phyloP scores from a whole-genome alignment of 2,329 filamentous ascomycete species.

The Aschersonia sp. region DNA sequence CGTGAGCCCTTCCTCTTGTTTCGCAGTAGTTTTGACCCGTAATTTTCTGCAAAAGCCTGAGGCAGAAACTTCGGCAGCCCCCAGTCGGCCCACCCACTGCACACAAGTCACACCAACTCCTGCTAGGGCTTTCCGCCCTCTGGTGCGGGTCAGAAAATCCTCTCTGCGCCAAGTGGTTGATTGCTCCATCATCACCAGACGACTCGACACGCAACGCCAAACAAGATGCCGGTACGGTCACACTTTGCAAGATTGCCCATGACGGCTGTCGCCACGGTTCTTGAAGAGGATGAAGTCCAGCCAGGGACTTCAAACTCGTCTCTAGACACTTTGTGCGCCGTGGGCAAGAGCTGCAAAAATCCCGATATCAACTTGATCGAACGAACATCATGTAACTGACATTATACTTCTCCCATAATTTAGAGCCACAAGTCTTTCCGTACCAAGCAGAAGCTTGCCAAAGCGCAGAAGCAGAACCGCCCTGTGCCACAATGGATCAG shows the following conservation, averaged over 20 bases:
- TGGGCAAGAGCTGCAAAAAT: not conserved
- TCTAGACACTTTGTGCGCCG: not conserved
- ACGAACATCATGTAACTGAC: slow-evolving; percentile 2
- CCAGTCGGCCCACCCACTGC: slow-evolving; percentile 3
- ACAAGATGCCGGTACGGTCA: slow-evolving; percentile 27
- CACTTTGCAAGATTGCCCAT: not conserved
- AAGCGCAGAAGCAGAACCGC: slow-evolving; percentile 99
- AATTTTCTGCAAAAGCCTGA: not conserved
- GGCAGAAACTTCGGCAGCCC: slow-evolving; percentile 3
- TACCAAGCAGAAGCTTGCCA: slow-evolving; percentile 99
- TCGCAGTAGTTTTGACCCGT: no score
- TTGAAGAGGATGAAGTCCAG: no score
- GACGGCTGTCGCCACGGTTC: not conserved
- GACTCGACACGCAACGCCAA: slow-evolving; percentile 23
- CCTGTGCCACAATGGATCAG: slow-evolving; percentile 99
- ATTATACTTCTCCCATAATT: not conserved
- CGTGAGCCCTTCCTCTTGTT: no score
- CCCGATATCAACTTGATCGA: not conserved
- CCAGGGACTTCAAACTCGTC: no score
- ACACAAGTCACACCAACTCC: not conserved
- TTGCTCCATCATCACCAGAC: slow-evolving; percentile 17
- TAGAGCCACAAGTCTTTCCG: slow-evolving; percentile 99
- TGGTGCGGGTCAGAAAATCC: slow-evolving; percentile 18
- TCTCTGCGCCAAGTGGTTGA: slow-evolving; percentile 15
- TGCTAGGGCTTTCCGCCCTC: slow-evolving; percentile 25